These are phyloP conservation scores for Cryptococcus sp. DNA, from an alignment of 1,284 basidiomycete genomes.

Conservation along the genomic window DNA sequence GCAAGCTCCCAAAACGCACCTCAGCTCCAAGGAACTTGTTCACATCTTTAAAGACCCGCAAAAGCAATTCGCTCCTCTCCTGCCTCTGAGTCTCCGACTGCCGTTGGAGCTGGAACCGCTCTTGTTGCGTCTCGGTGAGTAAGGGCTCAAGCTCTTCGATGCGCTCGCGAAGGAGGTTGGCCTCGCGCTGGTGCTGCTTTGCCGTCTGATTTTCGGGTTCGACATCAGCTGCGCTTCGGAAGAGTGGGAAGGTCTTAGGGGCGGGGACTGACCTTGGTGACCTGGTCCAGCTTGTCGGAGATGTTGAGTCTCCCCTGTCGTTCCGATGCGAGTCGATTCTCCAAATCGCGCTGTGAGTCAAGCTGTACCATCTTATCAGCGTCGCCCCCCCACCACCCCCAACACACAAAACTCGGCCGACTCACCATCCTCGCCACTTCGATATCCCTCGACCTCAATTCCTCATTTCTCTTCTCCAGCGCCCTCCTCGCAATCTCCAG, in stretches of 20 bases:
- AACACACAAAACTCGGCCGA: slow-evolving; percentile 3
- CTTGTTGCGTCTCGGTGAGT: slow-evolving; percentile 76
- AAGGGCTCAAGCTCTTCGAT: slow-evolving; percentile 74
- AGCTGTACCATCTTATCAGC: slow-evolving; percentile 49
- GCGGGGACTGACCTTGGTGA: slow-evolving; percentile 53
- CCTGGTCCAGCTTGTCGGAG: slow-evolving; percentile 77
- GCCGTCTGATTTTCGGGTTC: slow-evolving; percentile 52
- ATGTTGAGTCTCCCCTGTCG: slow-evolving; percentile 77
- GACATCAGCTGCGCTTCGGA: background rate
- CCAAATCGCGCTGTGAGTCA: slow-evolving; percentile 72
- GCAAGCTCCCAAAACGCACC: slow-evolving; percentile 54
- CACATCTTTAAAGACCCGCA: slow-evolving; percentile 92
- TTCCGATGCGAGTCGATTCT: slow-evolving; percentile 70
- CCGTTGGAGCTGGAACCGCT: slow-evolving; percentile 65
- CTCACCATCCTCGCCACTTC: slow-evolving; percentile 63
- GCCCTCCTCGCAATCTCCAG: slow-evolving; percentile 70
- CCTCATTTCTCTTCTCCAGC: slow-evolving; percentile 63
- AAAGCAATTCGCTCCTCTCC: slow-evolving; percentile 83
- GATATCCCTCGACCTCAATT: slow-evolving; percentile 64
- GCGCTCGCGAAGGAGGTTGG: slow-evolving; percentile 58
- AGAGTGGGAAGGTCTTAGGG: background rate
- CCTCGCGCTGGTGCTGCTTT: slow-evolving; percentile 65
- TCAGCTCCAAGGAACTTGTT: slow-evolving; percentile 89
- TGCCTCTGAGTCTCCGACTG: slow-evolving; percentile 85
- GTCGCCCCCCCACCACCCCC: no score